Base-by-base conservation (phyloP, 179 eudicot genomes). In the Patellifolia procumbens region DNA sequence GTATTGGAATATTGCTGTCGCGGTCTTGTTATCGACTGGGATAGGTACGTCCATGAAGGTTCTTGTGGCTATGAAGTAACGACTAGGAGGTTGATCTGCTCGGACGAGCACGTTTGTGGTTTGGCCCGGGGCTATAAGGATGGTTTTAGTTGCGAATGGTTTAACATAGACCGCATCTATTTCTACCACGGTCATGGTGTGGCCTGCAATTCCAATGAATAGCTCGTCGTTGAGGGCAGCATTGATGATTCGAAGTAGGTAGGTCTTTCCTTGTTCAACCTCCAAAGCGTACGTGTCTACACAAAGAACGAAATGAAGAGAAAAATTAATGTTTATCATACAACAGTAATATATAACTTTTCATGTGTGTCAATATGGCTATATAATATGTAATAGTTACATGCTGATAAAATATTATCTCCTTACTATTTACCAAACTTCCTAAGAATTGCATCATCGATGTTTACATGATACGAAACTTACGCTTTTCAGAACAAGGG, bases 201-300 rank as follows among this genome's bases (percentile, higher is more conserved):
- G 91, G 39, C 82, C 81, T 0, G 91, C 89, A 24, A 86, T 80
- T 39, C 83, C 78, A n/a, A 88, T 86, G 83, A 88, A 88, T 67
- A 86, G 88, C 78, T 88, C 88, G 49, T 86, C 89, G 24, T 86
- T 86, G 77, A 88, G 88, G 34, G 91, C 91, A 56, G 89, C 88
- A 22, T 88, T 88, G 80, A 85, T 51, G 46, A 88, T 80, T 69
- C 91, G 79, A 35, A 86, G 77, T 15, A 88, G 87, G 74, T 88
- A 88, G 0, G 88, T 85, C 75, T 86, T 88, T 5, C 91, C 91
- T 24, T 67, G 67, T 73, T 88, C 88, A 29, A 85, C 91, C 45
- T 86, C 87, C 85, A 86, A 59, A 1, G 84, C 81, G 62, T 80
- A 89, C 2, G 87, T 87, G 71, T 87, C 90, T 89, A 58, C 71